These are phyloP conservation scores for Phialophora expanda DNA, from an alignment of 2,329 filamentous ascomycete genomes.

Conservation along the genomic window DNA sequence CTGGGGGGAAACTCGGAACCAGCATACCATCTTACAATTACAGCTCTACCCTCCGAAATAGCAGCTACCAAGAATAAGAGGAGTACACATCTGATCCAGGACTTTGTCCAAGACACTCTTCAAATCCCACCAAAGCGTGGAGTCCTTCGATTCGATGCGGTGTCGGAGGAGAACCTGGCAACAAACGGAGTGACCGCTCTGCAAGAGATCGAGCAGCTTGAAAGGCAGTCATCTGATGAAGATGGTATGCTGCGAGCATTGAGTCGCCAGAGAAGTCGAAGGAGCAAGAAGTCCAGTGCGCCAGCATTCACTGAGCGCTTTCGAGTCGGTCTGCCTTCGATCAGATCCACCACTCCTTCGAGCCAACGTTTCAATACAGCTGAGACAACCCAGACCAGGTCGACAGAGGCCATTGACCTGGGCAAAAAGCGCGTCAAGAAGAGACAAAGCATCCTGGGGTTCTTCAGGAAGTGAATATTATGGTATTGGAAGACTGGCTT, in stretches of 20 bases:
- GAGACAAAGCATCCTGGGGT: slow-evolving; percentile 40
- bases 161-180: slow-evolving; percentile 73
- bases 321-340: slow-evolving; percentile 28
- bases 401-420: slow-evolving; percentile 24
- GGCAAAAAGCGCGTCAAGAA: slow-evolving; percentile 36
- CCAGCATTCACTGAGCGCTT: slow-evolving; percentile 29
- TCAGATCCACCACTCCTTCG: slow-evolving; percentile 34
- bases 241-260: slow-evolving; percentile 48
- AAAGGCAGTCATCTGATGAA: slow-evolving; percentile 52
- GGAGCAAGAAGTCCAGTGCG: slow-evolving; percentile 39
- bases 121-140: slow-evolving; percentile 70
- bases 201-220: slow-evolving; percentile 68
- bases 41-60: slow-evolving; percentile 70
- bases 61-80: slow-evolving; percentile 78
- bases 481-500: not conserved
- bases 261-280: slow-evolving; percentile 44
- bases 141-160: slow-evolving; percentile 72
- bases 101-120: slow-evolving; percentile 73
- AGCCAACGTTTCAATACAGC: slow-evolving; percentile 25
- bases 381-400: slow-evolving; percentile 26
- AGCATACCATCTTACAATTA: slow-evolving; percentile 78
- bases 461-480: slow-evolving; percentile 36
- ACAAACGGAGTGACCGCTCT: slow-evolving; percentile 72
- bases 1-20: slow-evolving; percentile 77
- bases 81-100: slow-evolving; percentile 77